Percentiles rank a stretch among this genome's conserved stretches.
These are phyloP conservation scores for Barnettozyma siamensis DNA, from an alignment of 805 yeast genomes.

Conservation along the genomic window DNA sequence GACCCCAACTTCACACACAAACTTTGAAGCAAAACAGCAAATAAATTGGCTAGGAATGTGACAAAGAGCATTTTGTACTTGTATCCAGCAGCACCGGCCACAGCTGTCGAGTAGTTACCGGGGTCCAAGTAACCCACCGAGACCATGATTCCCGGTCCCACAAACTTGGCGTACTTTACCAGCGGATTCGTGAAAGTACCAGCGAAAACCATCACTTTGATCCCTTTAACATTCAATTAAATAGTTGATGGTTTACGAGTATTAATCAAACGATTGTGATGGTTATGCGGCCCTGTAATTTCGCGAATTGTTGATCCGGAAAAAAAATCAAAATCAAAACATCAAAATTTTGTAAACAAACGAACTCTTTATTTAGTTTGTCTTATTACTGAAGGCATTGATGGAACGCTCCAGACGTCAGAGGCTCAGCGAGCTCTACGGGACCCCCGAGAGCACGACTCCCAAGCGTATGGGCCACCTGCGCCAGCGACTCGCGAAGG, in stretches of 20 bases:
- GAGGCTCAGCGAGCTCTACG: conserved; percentile 25
- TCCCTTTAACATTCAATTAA: no score
- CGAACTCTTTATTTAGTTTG: no score
- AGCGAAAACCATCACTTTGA: no score
- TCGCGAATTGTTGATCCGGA: neutral
- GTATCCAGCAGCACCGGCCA: conserved; percentile 71
- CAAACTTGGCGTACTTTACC: conserved; percentile 48
- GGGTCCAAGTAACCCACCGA: conserved; percentile 83
- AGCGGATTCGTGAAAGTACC: no score
- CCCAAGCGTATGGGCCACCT: conserved; percentile 4
- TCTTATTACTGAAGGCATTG: no score
- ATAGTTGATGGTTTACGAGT: no score
- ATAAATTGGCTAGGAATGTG: conserved; percentile 59
- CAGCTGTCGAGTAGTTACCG: conserved; percentile 79
- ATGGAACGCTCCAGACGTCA: conserved; percentile 28
- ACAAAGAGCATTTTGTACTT: conserved; percentile 63
- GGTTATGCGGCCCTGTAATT: no score
- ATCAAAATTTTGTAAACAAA: neutral
- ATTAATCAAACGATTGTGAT: no score
- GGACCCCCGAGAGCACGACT: conserved; percentile 14
- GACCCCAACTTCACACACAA: conserved; percentile 72
- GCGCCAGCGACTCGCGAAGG: conserved; percentile 16
- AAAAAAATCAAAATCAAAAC: no score
- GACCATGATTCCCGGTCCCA: conserved; percentile 79
- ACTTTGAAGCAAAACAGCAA: conserved; percentile 67